These are phyloP conservation scores for Pseudoperonospora humuli DNA, from an alignment of 352 stramenopile genomes.

Conservation along the genomic window DNA sequence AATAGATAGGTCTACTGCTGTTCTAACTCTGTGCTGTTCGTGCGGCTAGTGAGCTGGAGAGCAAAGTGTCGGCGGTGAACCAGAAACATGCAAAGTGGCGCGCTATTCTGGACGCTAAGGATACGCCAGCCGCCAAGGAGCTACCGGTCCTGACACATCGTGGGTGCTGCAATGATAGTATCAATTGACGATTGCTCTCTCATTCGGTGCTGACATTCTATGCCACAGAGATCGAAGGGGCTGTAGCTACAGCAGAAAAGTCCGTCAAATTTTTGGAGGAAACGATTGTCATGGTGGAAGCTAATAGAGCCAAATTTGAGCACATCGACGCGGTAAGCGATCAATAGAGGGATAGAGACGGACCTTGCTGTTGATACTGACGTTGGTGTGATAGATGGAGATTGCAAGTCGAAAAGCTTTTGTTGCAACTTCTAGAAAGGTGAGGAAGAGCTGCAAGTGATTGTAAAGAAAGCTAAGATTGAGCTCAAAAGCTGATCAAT, in stretches of 20 bases:
- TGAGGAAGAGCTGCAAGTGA: not conserved
- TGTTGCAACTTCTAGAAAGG: slow-evolving; percentile 49
- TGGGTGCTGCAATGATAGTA: slow-evolving; percentile 17
- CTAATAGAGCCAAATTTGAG: slow-evolving; percentile 70
- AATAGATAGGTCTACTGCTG: not conserved
- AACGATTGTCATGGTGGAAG: slow-evolving; percentile 76
- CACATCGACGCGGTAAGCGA: slow-evolving; percentile 61
- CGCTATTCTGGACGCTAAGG: slow-evolving; percentile 34
- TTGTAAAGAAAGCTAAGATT: too few species aligned
- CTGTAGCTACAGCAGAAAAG: slow-evolving; percentile 51
- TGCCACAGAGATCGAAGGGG: slow-evolving; percentile 48
- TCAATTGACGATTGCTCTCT: too few species aligned
- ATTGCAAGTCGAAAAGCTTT: slow-evolving; percentile 64
- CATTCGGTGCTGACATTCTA: too few species aligned
- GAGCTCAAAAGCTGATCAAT: not conserved
- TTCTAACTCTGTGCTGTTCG: slow-evolving; percentile 1
- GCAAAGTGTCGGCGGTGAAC: slow-evolving; percentile 64
- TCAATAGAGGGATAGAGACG: not conserved
- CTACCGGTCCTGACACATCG: slow-evolving; percentile 45
- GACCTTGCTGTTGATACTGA: not conserved
- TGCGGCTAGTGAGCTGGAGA: slow-evolving; percentile 52
- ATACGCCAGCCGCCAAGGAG: slow-evolving; percentile 38
- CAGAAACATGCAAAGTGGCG: slow-evolving; percentile 68
- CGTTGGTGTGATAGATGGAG: slow-evolving; percentile 24
- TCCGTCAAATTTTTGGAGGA: slow-evolving; percentile 78